Evolutionary conservation across 176 grass and related monocot species (phyloP).

Genomic region (Carex scoparia): DNA sequence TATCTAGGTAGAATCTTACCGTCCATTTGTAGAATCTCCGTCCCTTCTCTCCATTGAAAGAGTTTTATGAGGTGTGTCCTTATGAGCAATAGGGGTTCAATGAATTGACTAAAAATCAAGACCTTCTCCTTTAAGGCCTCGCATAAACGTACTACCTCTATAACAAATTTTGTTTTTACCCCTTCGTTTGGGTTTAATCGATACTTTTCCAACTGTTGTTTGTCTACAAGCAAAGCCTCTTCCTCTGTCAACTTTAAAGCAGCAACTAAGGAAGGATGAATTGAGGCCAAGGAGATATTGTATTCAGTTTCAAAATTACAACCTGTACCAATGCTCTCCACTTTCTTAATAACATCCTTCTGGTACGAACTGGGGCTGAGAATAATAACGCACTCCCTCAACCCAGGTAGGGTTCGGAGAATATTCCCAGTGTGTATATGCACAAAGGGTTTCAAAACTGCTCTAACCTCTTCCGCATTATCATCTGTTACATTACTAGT

Average conservation of each 20-base stretch:
- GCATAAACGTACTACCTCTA: conserved; percentile 72
- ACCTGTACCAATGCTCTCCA: conserved; percentile 67
- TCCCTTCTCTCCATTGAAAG: conserved; percentile 77
- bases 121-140: conserved; percentile 74
- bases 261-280: conserved; percentile 75
- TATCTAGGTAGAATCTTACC: conserved; percentile 63
- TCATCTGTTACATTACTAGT: conserved; percentile 76
- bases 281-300: conserved; percentile 59
- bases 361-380: conserved; percentile 52
- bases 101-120: conserved; percentile 87
- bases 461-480: conserved; percentile 78
- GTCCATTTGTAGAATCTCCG: conserved; percentile 78
- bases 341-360: conserved; percentile 68
- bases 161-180: conserved; percentile 83
- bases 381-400: conserved; percentile 64
- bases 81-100: conserved; percentile 69
- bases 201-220: conserved; percentile 41
- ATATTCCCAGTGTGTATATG: conserved; percentile 89
- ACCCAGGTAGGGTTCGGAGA: conserved; percentile 72
- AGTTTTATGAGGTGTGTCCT: conserved; percentile 54
- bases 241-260: conserved; percentile 61
- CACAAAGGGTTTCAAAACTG: conserved; percentile 85
- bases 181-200: conserved; percentile 64
- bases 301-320: conserved; percentile 74
- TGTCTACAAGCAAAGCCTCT: conserved; percentile 54